phyloP scores from a whole-genome alignment of 306 rosid species.

The Fagus sylvatica region DNA sequence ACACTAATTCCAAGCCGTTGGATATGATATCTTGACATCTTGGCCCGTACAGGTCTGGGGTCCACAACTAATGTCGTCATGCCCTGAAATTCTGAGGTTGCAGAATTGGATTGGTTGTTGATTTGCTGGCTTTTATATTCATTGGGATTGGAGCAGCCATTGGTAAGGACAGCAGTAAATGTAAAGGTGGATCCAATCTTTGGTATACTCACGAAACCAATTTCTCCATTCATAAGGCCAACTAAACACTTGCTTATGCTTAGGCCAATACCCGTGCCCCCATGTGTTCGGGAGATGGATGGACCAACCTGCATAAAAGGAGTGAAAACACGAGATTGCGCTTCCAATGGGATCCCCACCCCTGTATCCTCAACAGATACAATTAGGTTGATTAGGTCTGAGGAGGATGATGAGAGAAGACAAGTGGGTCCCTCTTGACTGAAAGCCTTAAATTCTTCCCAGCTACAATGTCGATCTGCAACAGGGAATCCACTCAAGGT shows the following conservation, averaged over 20 bases:
- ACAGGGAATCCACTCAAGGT: constrained; percentile 88
- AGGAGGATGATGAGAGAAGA: constrained; percentile 51
- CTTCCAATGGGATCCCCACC: constrained; percentile 82
- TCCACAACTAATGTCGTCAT: constrained; percentile 78
- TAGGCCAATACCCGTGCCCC: constrained; percentile 96
- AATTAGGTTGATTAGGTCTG: constrained; percentile 62
- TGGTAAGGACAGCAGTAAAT: constrained; percentile 76
- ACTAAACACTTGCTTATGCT: constrained; percentile 98
- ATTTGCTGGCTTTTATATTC: constrained; percentile 54
- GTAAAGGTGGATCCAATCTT: constrained; percentile 91
- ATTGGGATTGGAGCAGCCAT: constrained; percentile 42
- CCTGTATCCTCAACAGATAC: constrained; percentile 99
- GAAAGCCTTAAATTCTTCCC: constrained; percentile 66
- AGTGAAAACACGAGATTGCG: constrained; percentile 75
- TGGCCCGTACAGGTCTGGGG: constrained; percentile 69
- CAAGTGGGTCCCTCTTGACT: constrained; percentile 58
- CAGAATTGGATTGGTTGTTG: constrained; percentile 53
- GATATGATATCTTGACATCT: constrained; percentile 87
- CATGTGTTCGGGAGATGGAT: constrained; percentile 84
- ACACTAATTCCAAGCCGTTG: constrained; percentile 80
- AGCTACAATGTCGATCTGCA: constrained; percentile 63
- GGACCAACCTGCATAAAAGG: constrained; percentile 98
- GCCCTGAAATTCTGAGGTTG: constrained; percentile 68
- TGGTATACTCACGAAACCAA: constrained; percentile 81
- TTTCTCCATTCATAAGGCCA: constrained; percentile 95